Base-by-base conservation (phyloP, 176 grass and related monocot species). In the Triticum timopheevii region DNA sequence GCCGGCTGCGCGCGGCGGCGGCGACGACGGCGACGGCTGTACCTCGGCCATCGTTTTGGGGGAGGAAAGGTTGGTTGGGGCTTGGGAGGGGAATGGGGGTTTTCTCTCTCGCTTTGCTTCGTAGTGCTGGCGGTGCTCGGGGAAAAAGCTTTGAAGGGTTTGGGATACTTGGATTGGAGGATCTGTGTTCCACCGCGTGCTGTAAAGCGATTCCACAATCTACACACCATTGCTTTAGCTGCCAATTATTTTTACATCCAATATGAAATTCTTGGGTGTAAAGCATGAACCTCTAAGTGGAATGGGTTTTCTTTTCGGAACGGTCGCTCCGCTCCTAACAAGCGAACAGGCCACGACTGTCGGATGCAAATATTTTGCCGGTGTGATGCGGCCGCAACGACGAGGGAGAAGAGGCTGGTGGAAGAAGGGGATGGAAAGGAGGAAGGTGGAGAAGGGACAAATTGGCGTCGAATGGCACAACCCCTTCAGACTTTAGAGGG, bases 21-120 rank as follows among this genome's bases (percentile, higher is more conserved):
- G 12, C 64, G 22, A 56, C 54, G 77, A 63, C 42, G 81, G 66
- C 69, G 58, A 73, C 76, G 77, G 50, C 76, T 77, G 88, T 58
- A 39, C 88, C 79, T 78, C 84, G 73, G 68, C 73, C 47, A 68
- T 76, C 74, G 71, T 83, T 79, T 35, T 35, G 54, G n/a, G 65
- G 65, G 65, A 67, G 65, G 15, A 67, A 36, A 19, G 31, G 71
- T 74, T 74, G 70, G 70, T 73, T n/a, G 23, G 34, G 30, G 70
- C 38, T 73, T 22, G 23, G 47, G 30, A 23, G 47, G 70, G 16
- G 40, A n/a, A 75, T 65, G 20, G 40, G 45, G 73, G 73, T 76
- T 75, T 50, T 17, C 50, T 75, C 72, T 75, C 40, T 52, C 8
- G 23, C 82, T 85, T 89, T 27, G 76, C 82, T 80, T 33, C 38